phyloP scores from a whole-genome alignment of 2,329 filamentous ascomycete species.

The Leptodontidium sp. region DNA sequence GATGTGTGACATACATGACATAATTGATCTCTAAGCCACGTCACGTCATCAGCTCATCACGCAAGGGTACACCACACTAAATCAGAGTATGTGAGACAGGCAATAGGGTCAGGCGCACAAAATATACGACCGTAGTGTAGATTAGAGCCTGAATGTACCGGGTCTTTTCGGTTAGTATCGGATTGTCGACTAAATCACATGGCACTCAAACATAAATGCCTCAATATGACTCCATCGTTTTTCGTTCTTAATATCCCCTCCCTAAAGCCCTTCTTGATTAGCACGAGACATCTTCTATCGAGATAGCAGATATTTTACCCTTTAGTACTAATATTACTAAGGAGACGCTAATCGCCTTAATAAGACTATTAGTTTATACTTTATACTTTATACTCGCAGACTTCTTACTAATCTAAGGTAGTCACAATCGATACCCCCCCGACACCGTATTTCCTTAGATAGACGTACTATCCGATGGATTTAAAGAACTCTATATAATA shows the following conservation, averaged over 20 bases:
- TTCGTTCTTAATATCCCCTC: not conserved
- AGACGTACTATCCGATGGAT: conserved; percentile 26
- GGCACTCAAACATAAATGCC: conserved; percentile 7
- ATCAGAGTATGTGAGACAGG: not conserved
- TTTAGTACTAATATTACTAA: conserved; percentile 21
- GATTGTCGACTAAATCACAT: conserved; percentile 13
- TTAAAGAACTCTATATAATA: conserved; percentile 30
- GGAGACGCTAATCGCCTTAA: conserved; percentile 24
- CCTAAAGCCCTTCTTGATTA: conserved; percentile 15
- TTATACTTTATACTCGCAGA: conserved; percentile 16
- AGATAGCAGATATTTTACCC: conserved; percentile 25
- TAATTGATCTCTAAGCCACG: no score
- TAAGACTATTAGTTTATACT: conserved; percentile 26
- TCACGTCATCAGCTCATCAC: not conserved
- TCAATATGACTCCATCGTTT: not conserved
- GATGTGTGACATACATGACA: no score
- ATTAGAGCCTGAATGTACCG: conserved; percentile 14
- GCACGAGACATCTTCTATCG: conserved; percentile 3
- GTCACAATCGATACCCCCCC: conserved; percentile 25
- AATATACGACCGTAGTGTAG: not conserved
- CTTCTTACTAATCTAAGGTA: conserved; percentile 27
- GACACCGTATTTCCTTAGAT: conserved; percentile 24
- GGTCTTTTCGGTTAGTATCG: conserved; percentile 20
- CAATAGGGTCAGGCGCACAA: not conserved
- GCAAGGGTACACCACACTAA: not conserved